Evolutionary conservation across 768 basidiomycete genomes (phyloP).

Genomic region (Candolleomyces efflorescens): DNA sequence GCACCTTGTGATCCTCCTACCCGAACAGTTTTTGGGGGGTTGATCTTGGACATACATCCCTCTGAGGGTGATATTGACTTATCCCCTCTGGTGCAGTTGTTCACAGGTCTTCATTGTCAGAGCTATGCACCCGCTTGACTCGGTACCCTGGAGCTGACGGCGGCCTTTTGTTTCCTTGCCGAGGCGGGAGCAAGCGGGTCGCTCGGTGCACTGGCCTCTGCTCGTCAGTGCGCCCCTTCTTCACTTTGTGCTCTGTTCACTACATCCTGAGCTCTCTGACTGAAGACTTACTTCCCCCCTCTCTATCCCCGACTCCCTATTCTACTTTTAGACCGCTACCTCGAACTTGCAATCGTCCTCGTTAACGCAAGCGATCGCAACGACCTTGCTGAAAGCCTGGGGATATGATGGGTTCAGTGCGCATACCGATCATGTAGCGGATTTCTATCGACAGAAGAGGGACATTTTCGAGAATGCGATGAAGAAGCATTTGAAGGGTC

Average conservation of each 20-base stretch:
- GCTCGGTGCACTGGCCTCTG: no score
- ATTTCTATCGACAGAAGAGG: constrained; percentile 69
- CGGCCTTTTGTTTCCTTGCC: no score
- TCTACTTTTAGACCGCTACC: constrained; percentile 47
- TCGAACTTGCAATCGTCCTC: constrained; percentile 66
- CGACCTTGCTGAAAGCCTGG: constrained; percentile 62
- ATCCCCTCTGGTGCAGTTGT: no score
- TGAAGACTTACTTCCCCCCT: not conserved
- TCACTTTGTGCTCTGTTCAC: not conserved
- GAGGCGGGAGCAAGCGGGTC: no score
- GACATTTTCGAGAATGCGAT: constrained; percentile 77
- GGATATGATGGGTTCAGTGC: constrained; percentile 69
- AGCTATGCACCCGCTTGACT: no score
- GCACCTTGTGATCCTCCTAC: no score
- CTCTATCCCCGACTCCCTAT: not conserved
- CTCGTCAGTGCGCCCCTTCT: not conserved
- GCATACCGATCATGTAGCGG: constrained; percentile 67
- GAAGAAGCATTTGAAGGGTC: constrained; percentile 67
- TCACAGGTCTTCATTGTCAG: no score
- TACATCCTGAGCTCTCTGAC: not conserved
- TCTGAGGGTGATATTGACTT: no score
- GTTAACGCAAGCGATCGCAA: constrained; percentile 59
- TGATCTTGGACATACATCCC: no score
- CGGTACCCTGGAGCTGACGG: no score
- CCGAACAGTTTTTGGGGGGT: no score